Percentiles rank a stretch among this genome's conserved stretches.
These are phyloP conservation scores for Fusarium mexicanum DNA, from an alignment of 2,329 filamentous ascomycete genomes.

Conservation along the genomic window DNA sequence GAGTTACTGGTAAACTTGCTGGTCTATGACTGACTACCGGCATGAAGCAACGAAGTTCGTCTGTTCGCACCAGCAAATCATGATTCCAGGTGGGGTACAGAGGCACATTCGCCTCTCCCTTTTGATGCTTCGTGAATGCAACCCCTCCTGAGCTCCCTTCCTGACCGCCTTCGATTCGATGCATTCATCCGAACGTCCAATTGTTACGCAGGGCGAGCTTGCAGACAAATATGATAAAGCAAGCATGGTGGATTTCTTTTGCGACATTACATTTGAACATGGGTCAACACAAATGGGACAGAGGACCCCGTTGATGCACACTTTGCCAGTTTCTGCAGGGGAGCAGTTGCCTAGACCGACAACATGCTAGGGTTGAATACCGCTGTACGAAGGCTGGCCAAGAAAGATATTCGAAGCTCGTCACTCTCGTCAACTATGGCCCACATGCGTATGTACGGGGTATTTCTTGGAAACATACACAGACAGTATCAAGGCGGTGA, in stretches of 20 bases:
- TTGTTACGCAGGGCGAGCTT: constrained; percentile 33
- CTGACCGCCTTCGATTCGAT: constrained; percentile 39
- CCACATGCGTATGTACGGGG: constrained; percentile 8
- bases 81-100: constrained; percentile 11
- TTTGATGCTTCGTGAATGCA: constrained; percentile 33
- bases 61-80: neutral
- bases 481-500: constrained; percentile 21
- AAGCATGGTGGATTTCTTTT: constrained; percentile 37
- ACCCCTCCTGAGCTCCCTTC: constrained; percentile 28
- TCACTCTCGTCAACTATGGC: constrained; percentile 17
- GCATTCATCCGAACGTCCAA: constrained; percentile 37
- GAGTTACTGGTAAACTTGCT: constrained; percentile 2
- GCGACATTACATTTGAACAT: constrained; percentile 38
- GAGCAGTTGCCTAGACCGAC: constrained; percentile 30
- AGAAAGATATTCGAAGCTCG: constrained; percentile 28
- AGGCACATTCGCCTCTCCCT: constrained; percentile 17
- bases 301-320: constrained; percentile 28
- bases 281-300: constrained; percentile 37
- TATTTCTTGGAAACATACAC: constrained; percentile 19
- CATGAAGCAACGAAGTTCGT: constrained; percentile 14
- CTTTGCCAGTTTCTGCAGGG: constrained; percentile 38
- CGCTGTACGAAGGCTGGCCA: constrained; percentile 14
- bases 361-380: constrained; percentile 22
- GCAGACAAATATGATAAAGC: constrained; percentile 35
- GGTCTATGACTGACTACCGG: constrained; percentile 17